phyloP scores from a whole-genome alignment of 2,329 filamentous ascomycete species.

The Nothophaeocryptopus gaeumannii region DNA sequence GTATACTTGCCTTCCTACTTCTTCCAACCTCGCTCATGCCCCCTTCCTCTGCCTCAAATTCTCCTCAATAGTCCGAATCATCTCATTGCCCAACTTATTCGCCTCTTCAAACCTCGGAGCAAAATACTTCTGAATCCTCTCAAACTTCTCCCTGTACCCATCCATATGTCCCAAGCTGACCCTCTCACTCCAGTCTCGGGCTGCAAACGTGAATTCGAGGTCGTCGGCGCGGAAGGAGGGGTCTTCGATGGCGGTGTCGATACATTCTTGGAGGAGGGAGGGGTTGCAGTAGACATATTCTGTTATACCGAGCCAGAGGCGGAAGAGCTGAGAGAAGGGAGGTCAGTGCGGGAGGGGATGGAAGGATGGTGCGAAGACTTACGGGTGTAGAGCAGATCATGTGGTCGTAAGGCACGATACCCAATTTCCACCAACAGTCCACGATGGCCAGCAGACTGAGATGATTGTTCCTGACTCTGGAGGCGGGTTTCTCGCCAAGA shows the following conservation, averaged over 20 bases:
- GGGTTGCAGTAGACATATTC: constrained; percentile 90
- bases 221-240: constrained; percentile 92
- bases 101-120: constrained; percentile 85
- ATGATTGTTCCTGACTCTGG: constrained; percentile 83
- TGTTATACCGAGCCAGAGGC: constrained; percentile 93
- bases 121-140: constrained; percentile 88
- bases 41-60: constrained; percentile 52
- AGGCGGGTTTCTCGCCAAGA: constrained; percentile 65
- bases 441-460: constrained; percentile 93
- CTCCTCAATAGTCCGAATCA: constrained; percentile 93
- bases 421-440: constrained; percentile 93
- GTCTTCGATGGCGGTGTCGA: constrained; percentile 83
- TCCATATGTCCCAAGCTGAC: constrained; percentile 90
- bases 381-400: constrained; percentile 98
- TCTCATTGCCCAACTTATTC: constrained; percentile 83
- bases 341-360: not conserved
- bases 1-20: too few relatives aligned
- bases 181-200: constrained; percentile 91
- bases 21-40: not conserved
- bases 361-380: constrained; percentile 32
- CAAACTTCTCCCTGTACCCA: constrained; percentile 86
- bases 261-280: constrained; percentile 71
- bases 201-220: constrained; percentile 95
- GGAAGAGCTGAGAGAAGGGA: constrained; percentile 64
- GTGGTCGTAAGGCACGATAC: constrained; percentile 95